A percentile compares a stretch with the other conserved stretches of the same genome.
Evolutionary conservation across 1,284 basidiomycete species (phyloP).

Genomic region (Hypsizygus ulmarius): DNA sequence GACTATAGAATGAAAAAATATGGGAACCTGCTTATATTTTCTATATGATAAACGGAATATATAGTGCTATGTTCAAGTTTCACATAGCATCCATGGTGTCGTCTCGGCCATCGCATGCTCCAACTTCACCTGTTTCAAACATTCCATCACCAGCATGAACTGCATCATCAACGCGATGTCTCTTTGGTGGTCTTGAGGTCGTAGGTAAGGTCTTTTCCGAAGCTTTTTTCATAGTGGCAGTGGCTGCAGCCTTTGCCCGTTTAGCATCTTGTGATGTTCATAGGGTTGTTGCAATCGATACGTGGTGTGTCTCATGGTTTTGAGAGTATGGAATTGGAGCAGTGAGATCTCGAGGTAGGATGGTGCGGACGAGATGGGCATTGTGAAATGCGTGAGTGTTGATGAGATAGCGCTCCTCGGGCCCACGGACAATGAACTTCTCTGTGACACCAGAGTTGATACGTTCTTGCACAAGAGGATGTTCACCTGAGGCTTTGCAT

Average conservation of each 20-base stretch:
- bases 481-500: slow-evolving; percentile 25
- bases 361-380: slow-evolving; percentile 27
- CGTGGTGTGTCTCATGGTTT: slow-evolving; percentile 18
- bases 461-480: slow-evolving; percentile 27
- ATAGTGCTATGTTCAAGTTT: no score
- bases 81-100: no score
- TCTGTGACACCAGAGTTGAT: slow-evolving; percentile 19
- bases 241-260: slow-evolving; percentile 5
- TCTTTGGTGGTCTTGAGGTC: no score
- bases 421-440: slow-evolving; percentile 23
- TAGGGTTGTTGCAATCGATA: slow-evolving; percentile 14
- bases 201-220: no score
- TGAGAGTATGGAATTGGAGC: slow-evolving; percentile 27
- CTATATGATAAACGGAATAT: no score
- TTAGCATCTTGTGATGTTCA: slow-evolving; percentile 13
- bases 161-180: no score
- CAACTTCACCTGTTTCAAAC: no score
- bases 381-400: slow-evolving; percentile 35
- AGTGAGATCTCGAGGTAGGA: slow-evolving; percentile 41
- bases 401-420: slow-evolving; percentile 24
- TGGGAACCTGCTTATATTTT: no score
- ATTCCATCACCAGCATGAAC: no score
- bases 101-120: no score
- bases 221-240: slow-evolving; percentile 11
- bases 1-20: no score